phyloP scores from a whole-genome alignment of 2,329 filamentous ascomycete species.

The Alternaria brassicicola region DNA sequence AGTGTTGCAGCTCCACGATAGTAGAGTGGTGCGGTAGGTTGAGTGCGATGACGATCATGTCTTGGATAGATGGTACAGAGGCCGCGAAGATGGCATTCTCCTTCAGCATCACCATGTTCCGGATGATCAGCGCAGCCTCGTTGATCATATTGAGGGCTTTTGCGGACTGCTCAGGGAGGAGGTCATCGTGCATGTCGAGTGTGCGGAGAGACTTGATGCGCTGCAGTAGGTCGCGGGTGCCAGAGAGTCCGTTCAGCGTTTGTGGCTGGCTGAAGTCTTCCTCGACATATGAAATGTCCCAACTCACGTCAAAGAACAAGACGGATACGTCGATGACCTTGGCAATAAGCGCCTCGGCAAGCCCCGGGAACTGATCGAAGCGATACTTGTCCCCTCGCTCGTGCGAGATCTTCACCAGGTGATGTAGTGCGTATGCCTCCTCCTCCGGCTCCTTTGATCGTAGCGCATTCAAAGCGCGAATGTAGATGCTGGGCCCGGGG shows the following conservation, averaged over 20 bases:
- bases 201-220: slow-evolving; percentile 68
- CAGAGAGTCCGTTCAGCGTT: slow-evolving; percentile 67
- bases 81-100: slow-evolving; percentile 87
- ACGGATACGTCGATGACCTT: slow-evolving; percentile 80
- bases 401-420: slow-evolving; percentile 92
- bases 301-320: slow-evolving; percentile 82
- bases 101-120: slow-evolving; percentile 93
- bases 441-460: slow-evolving; percentile 80
- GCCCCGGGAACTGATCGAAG: slow-evolving; percentile 86
- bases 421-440: slow-evolving; percentile 90
- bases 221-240: slow-evolving; percentile 74
- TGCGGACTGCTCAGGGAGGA: slow-evolving; percentile 73
- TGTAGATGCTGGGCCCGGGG: slow-evolving; percentile 87
- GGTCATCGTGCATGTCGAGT: slow-evolving; percentile 66
- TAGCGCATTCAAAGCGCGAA: slow-evolving; percentile 82
- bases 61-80: slow-evolving; percentile 74
- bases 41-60: slow-evolving; percentile 81
- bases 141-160: slow-evolving; percentile 77
- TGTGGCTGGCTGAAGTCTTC: slow-evolving; percentile 55
- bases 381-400: slow-evolving; percentile 95
- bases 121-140: slow-evolving; percentile 84
- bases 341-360: slow-evolving; percentile 86
- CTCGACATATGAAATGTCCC: slow-evolving; percentile 74
- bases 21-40: slow-evolving; percentile 75
- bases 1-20: slow-evolving; percentile 85